A percentile compares a stretch with the other conserved stretches of the same genome.
phyloP scores from a whole-genome alignment of 1,284 basidiomycete species.

The Ustilago xerochloae region DNA sequence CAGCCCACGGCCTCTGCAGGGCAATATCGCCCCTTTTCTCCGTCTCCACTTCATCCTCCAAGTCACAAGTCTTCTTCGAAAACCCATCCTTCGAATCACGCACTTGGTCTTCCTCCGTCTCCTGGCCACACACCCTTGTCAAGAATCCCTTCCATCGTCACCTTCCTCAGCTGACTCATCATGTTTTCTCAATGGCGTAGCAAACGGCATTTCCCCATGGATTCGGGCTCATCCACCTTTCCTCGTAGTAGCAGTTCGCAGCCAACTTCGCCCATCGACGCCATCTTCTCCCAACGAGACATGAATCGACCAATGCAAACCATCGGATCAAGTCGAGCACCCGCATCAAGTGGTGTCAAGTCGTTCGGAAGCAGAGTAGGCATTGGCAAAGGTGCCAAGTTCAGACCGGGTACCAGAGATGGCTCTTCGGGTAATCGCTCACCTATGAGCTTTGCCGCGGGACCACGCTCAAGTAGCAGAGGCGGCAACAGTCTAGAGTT shows the following conservation, averaged over 20 bases:
- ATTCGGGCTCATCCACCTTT: conserved; percentile 23
- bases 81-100: neutral
- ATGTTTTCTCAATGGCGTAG: conserved; percentile 52
- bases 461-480: conserved; percentile 31
- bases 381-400: conserved; percentile 28
- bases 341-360: conserved; percentile 16
- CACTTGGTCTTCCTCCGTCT: too few relatives aligned
- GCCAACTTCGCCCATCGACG: conserved; percentile 7
- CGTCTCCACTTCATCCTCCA: neutral
- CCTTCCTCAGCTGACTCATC: neutral
- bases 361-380: conserved; percentile 17
- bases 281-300: conserved; percentile 4
- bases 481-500: conserved; percentile 33
- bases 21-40: neutral
- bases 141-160: neutral
- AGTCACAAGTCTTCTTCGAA: neutral
- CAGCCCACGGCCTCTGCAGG: neutral
- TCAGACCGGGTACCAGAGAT: conserved; percentile 23
- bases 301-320: conserved; percentile 9
- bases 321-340: neutral
- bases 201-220: conserved; percentile 43
- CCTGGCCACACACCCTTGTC: too few relatives aligned
- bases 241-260: conserved; percentile 13
- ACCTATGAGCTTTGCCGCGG: conserved; percentile 38
- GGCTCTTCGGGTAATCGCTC: conserved; percentile 14